phyloP scores from a whole-genome alignment of 495 filamentous ascomycete species.

The Cercophora scortea region DNA sequence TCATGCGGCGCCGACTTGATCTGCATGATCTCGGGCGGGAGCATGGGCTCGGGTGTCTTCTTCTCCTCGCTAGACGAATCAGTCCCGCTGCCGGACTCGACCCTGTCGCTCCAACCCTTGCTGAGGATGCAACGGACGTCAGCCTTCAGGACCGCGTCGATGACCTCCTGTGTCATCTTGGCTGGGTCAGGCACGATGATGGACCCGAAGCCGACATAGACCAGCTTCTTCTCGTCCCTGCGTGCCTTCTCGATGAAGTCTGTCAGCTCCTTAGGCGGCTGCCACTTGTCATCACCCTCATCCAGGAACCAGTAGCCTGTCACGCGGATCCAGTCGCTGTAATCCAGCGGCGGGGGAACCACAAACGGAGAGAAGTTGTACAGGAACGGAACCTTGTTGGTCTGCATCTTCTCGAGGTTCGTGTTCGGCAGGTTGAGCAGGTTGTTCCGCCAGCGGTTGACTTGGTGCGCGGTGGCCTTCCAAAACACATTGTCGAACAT shows the following conservation, averaged over 20 bases:
- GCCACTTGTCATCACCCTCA: constrained; percentile 63
- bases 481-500: constrained; percentile 98
- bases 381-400: constrained; percentile 92
- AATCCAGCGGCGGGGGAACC: constrained; percentile 87
- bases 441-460: constrained; percentile 88
- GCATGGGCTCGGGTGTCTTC: constrained; percentile 52
- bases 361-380: constrained; percentile 96
- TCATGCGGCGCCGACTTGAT: constrained; percentile 92
- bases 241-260: constrained; percentile 78
- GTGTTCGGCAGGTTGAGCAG: constrained; percentile 72
- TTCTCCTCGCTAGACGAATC: constrained; percentile 8
- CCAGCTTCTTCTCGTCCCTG: constrained; percentile 77
- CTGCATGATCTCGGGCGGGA: constrained; percentile 75
- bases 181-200: constrained; percentile 89
- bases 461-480: constrained; percentile 82
- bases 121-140: constrained; percentile 93
- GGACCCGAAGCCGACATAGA: constrained; percentile 95
- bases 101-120: constrained; percentile 97
- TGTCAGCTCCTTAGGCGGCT: constrained; percentile 63
- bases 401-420: constrained; percentile 82
- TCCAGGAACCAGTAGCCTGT: constrained; percentile 98
- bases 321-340: constrained; percentile 93
- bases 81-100: constrained; percentile 34
- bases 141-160: constrained; percentile 84
- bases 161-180: constrained; percentile 79